Conservation (phyloP, 2,329 filamentous ascomycete species). For the Ascosphaera aggregata region DNA sequence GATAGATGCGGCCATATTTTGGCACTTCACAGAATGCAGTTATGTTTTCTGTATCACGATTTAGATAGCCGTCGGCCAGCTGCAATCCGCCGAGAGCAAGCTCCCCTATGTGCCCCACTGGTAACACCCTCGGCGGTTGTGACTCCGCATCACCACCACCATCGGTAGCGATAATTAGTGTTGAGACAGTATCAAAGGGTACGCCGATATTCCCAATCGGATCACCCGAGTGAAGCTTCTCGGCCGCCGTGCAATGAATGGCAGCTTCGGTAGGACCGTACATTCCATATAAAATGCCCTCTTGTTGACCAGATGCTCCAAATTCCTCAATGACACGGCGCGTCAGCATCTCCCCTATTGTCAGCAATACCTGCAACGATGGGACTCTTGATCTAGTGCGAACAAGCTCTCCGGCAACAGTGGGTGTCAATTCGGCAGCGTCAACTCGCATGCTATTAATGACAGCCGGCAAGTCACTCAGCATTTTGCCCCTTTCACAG, state of each 20-base stretch:
- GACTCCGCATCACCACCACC: constrained; percentile 4
- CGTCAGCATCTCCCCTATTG: constrained; percentile 86
- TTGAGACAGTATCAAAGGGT: constrained; percentile 61
- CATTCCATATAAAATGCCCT: constrained; percentile 68
- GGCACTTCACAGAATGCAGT: constrained; percentile 44
- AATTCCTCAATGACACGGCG: constrained; percentile 55
- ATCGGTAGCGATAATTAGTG: constrained; percentile 34
- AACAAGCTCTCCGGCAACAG: constrained; percentile 57
- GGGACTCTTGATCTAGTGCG: constrained; percentile 44
- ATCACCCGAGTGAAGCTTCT: constrained; percentile 31
- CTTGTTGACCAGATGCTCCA: constrained; percentile 29
- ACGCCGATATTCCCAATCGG: constrained; percentile 48
- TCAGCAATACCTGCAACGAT: constrained; percentile 45
- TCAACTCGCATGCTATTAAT: constrained; percentile 47
- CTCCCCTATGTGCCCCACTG: constrained; percentile 49
- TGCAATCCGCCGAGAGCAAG: constrained; percentile 62
- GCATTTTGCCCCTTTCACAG: constrained; percentile 43
- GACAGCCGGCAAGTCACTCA: constrained; percentile 48
- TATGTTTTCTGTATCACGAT: constrained; percentile 51
- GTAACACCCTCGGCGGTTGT: constrained; percentile 21
- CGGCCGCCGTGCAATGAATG: constrained; percentile 67
- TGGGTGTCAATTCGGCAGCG: constrained; percentile 73
- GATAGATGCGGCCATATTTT: constrained; percentile 46
- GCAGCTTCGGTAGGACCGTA: constrained; percentile 84
- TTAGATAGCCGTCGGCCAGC: constrained; percentile 59